phyloP scores from a whole-genome alignment of 257 asterid genomes.

The Echium plantagineum region DNA sequence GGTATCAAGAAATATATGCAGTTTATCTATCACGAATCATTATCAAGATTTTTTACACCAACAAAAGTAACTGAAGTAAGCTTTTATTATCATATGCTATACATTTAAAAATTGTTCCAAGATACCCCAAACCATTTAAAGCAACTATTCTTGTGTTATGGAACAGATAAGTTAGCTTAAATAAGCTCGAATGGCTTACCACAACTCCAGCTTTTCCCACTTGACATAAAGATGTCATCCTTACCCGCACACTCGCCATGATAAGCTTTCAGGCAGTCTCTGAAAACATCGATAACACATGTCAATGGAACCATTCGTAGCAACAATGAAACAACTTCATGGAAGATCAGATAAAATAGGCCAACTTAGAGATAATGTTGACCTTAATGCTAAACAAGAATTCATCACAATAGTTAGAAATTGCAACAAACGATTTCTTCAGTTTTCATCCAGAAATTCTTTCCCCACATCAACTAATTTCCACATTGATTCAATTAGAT shows the following conservation, averaged over 20 bases:
- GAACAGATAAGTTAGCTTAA: neutral
- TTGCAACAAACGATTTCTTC: neutral
- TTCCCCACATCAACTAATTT: neutral
- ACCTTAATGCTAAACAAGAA: neutral
- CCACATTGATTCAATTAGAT: neutral
- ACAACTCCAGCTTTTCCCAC: constrained; percentile 40
- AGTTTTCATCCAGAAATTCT: neutral
- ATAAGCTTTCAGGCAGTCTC: constrained; percentile 67
- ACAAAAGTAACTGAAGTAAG: neutral
- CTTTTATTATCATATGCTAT: neutral
- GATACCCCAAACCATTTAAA: neutral
- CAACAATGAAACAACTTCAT: neutral
- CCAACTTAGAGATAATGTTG: neutral
- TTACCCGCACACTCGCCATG: constrained; percentile 52
- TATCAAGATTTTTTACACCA: no score
- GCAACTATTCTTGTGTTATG: neutral
- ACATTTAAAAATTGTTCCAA: neutral
- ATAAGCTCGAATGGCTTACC: constrained; percentile 30
- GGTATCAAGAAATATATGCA: no score
- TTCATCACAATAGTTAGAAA: neutral
- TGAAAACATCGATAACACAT: constrained; percentile 23
- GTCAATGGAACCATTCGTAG: neutral
- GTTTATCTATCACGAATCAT: no score
- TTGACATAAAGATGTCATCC: constrained; percentile 32
- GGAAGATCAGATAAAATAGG: neutral